Base-by-base conservation (phyloP, 192 early-diverging fungal species). In the Backusella liffmaniae region DNA sequence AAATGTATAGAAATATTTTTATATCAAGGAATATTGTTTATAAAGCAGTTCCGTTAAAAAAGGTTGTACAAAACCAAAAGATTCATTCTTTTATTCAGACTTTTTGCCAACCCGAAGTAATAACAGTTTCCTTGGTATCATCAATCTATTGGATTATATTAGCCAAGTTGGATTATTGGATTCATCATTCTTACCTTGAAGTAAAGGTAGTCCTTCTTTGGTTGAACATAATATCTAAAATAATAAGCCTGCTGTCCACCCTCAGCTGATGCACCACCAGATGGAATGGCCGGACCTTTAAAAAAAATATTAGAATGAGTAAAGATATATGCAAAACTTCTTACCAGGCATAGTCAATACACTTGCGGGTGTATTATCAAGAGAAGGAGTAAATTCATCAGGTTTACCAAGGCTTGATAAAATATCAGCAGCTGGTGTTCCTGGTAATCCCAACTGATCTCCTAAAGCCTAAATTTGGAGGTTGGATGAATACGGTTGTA, bases 371-470 rank as follows among this genome's bases (percentile, higher is more conserved):
- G 41, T 66, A n/a, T 67, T 44, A 3, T 79, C 76, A 72, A 85
- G 69, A 21, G 71, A 53, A n/a, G 77, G 81, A 12, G 77, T 84
- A 15, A 86, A 65, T 68, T 88, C 86, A 66, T 88, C 86, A 30
- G 86, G 86, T 16, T 86, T 74, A 13, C 86, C 86, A 75, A 88
- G 77, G 3, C 78, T 80, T 10, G 59, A 37, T 46, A 86, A 62
- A 32, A 88, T 79, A 18, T 82, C 70, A 1, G 81, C 42, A 1
- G 86, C 86, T 16, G 84, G 84, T 4, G 83, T 86, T 46, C 78
- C 77, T 4, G 81, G 81, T 16, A 77, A 73, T 65, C 84, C 86
- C 72, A 88, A 78, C 18, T 83, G 82, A 46, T 85, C 83, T 26
- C 77, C 84, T 32, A 88, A 68, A 62, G 79, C 79, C 86, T 32